Base-by-base conservation (phyloP, 1,139 yeast genomes). In the Geotrichum aggregatum region DNA sequence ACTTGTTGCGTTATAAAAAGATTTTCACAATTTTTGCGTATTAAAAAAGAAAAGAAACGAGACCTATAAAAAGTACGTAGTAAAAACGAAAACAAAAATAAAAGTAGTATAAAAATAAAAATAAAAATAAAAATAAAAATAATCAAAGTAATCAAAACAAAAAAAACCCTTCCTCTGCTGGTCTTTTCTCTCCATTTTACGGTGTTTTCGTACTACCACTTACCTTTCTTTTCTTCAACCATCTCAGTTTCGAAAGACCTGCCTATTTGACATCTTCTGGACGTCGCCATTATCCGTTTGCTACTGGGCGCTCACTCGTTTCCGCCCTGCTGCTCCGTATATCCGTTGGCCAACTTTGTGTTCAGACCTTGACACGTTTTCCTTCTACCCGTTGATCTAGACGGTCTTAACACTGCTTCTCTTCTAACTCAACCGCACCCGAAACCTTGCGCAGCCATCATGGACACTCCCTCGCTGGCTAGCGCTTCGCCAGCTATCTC, bases 401-500 rank as follows among this genome's bases (percentile, higher is more conserved):
- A 24, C 28, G 28, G 28, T 5, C 28, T 5, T 24, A 24, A 24
- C 28, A 24, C 28, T 8, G 28, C 8, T 24, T 71, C 72, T 3
- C 59, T 70, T 52, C 35, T 6, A 11, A 33, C 16, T 6, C 13
- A 33, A 3, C n/a, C 35, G 16, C 35, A 33, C 11, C 13, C 13
- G 21, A 19, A n/a, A 3, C 21, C 39, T 35, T 16, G 8, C 39
- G 21, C 10, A 10, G n/a, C 13, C 42, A 51, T 14, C 13, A 65
- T 66, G 69, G 68, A 65, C 45, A 56, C 59, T 35, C 66, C 66
- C 18, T 67, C 68, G 14, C 60, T 66, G 42, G 64, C 67, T 33
- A 60, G 60, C 49, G 60, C 65, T 8, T 59, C 62, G 42, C 55
- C 62, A 50, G 66, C 67, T n/a, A 60, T 65, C 30, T 64, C 68